Evolutionary conservation across 2,329 filamentous ascomycete species (phyloP), one percentile per base, ranked within the genome.

Genomic region (Diaporthe citriasiana): DNA sequence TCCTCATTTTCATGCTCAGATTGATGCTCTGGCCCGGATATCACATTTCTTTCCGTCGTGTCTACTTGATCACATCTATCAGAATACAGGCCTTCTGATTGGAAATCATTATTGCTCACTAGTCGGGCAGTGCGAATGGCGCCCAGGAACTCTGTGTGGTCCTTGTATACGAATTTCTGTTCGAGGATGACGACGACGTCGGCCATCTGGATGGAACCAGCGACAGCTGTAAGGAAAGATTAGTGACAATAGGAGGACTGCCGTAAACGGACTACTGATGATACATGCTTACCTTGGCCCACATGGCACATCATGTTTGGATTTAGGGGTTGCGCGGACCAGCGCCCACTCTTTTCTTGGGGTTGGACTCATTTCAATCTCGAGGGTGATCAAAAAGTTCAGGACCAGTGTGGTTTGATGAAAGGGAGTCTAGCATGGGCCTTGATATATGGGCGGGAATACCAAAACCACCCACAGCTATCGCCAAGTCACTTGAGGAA

Each of bases 381-480:
- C n/a, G 9, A 27, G 25, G 13, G 10, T 4, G 2, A 8, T 2
- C 22, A 6, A 8, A 47, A 1, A 1, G 5, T 10, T 25, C 13
- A 4, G 4, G 17, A 15, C 19, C 8, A 0, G 2, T n/a, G 2
- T 4, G 22, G 3, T 1, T 27, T 0, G 1, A 9, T 51, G 6
- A 4, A 7, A 51, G 2, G 5, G 25, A 27, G 1, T 22, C 38
- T 17, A 7, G 0, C 9, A n/a, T 4, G 13, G 2, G 17, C 0
- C 4, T 30, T 51, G 5, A 30, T 22, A 38, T 71, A 59, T 6
- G 6, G 22, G 27, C 5, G 6, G n/a, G 19, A 22, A 30, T 7
- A 27, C 10, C 12, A 17, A 42, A 17, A n/a, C 42, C n/a, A 51
- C 6, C 12, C 42, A 38, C n/a, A 7, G 35, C 33, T 25, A 40